Conservation (phyloP, 257 asterid genomes). For the Prunella vulgaris region DNA sequence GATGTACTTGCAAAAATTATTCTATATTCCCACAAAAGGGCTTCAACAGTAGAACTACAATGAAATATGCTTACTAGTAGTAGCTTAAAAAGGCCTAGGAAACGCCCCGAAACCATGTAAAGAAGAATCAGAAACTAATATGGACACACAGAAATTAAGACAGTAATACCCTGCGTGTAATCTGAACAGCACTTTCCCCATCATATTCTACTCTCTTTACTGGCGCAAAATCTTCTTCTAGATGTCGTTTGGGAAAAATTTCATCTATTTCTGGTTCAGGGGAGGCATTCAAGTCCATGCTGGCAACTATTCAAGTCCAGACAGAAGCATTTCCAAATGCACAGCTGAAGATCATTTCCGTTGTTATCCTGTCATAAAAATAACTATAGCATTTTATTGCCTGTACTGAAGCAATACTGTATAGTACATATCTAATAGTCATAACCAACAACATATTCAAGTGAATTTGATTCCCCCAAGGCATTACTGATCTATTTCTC, state of each 20-base stretch:
- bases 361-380: slow-evolving; percentile 15
- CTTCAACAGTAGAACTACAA: neutral
- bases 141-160: slow-evolving; percentile 4
- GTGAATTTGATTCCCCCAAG: neutral
- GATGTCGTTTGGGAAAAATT: slow-evolving; percentile 49
- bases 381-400: neutral
- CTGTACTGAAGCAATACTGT: neutral
- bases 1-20: neutral
- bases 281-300: slow-evolving; percentile 95
- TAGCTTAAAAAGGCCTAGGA: slow-evolving; percentile 5
- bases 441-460: neutral
- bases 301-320: slow-evolving; percentile 48
- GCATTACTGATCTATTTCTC: neutral
- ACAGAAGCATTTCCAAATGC: slow-evolving; percentile 42
- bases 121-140: slow-evolving; percentile 3
- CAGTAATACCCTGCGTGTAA: slow-evolving; percentile 65
- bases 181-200: slow-evolving; percentile 48
- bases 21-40: slow-evolving; percentile 8
- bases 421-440: neutral
- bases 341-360: slow-evolving; percentile 1
- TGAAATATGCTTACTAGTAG: neutral
- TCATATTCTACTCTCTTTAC: slow-evolving; percentile 42
- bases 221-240: slow-evolving; percentile 57
- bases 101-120: slow-evolving; percentile 4
- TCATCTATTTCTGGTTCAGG: slow-evolving; percentile 96